A percentile compares a stretch with the other conserved stretches of the same genome.
phyloP scores from a whole-genome alignment of 2,329 filamentous ascomycete species.

The Uncinocarpus reesii region DNA sequence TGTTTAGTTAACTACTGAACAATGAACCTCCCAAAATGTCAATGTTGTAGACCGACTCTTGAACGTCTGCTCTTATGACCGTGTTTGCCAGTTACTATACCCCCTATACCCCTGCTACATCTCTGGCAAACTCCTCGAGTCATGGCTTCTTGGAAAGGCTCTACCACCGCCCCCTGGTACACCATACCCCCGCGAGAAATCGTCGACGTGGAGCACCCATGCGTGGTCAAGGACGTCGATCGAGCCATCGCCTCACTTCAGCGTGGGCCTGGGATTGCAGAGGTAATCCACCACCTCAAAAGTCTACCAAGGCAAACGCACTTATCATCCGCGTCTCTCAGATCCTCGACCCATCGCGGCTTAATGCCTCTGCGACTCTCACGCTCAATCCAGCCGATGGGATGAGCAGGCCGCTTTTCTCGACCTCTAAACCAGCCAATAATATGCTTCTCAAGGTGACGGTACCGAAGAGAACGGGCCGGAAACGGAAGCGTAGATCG shows the following conservation, averaged over 20 bases:
- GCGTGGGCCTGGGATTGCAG: conserved; percentile 44
- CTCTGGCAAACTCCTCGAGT: neutral
- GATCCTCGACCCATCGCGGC: conserved; percentile 38
- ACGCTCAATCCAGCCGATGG: conserved; percentile 71
- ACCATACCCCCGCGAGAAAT: conserved; percentile 44
- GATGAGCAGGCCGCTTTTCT: conserved; percentile 65
- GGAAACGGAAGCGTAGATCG: conserved; percentile 73
- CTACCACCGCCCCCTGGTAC: conserved; percentile 39
- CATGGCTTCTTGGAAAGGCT: conserved; percentile 7
- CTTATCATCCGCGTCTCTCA: conserved; percentile 19
- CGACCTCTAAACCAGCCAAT: conserved; percentile 63
- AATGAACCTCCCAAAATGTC: too few relatives aligned
- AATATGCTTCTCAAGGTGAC: conserved; percentile 81
- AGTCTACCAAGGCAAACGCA: neutral
- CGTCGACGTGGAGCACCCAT: conserved; percentile 57
- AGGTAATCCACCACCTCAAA: conserved; percentile 30
- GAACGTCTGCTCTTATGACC: too few relatives aligned
- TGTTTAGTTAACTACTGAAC: too few relatives aligned
- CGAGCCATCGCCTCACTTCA: conserved; percentile 55
- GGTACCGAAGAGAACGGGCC: conserved; percentile 74
- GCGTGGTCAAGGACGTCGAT: conserved; percentile 54
- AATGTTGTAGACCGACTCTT: too few relatives aligned
- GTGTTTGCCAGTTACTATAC: too few relatives aligned
- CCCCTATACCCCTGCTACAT: too few relatives aligned
- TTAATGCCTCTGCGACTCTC: conserved; percentile 50